phyloP scores from a whole-genome alignment of 75 land plant species.

The Adiantum capillusveneris region DNA sequence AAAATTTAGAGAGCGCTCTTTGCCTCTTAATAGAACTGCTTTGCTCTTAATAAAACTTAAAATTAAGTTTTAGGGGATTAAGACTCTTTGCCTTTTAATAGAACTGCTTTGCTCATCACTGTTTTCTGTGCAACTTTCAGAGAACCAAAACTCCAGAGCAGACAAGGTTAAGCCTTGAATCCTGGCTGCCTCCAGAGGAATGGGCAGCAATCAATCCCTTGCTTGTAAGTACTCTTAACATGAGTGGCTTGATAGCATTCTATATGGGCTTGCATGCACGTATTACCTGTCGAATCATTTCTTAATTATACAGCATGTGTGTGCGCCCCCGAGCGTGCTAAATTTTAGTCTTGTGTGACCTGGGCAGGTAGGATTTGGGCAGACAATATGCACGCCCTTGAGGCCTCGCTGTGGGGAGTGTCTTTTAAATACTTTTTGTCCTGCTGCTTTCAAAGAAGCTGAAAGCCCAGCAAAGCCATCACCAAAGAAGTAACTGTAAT shows the following conservation, averaged over 20 bases:
- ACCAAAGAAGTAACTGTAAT: no score
- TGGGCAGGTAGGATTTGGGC: conserved; percentile 84
- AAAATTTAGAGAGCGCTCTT: no score
- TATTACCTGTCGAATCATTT: background rate
- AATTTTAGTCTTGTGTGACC: no score
- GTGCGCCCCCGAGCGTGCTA: no score
- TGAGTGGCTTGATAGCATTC: background rate
- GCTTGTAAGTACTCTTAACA: conserved; percentile 44
- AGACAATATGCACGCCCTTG: conserved; percentile 77
- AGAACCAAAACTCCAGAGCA: conserved; percentile 76
- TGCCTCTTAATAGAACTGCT: no score
- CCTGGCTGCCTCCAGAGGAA: conserved; percentile 87
- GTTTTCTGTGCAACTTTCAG: no score
- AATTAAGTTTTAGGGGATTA: no score
- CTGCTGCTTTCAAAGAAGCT: conserved; percentile 66
- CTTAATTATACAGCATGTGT: no score
- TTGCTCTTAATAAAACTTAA: no score
- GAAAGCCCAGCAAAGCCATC: conserved; percentile 18
- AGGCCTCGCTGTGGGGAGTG: conserved; percentile 65
- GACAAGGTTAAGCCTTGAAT: conserved; percentile 62
- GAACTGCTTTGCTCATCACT: no score
- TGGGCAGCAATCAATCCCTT: conserved; percentile 84
- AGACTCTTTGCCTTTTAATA: no score
- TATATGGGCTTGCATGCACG: background rate
- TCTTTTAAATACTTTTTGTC: conserved; percentile 48